Percentiles rank a stretch among this genome's conserved stretches.
phyloP scores from a whole-genome alignment of 1,139 yeast species.

The Sugiyamaella japonica region DNA sequence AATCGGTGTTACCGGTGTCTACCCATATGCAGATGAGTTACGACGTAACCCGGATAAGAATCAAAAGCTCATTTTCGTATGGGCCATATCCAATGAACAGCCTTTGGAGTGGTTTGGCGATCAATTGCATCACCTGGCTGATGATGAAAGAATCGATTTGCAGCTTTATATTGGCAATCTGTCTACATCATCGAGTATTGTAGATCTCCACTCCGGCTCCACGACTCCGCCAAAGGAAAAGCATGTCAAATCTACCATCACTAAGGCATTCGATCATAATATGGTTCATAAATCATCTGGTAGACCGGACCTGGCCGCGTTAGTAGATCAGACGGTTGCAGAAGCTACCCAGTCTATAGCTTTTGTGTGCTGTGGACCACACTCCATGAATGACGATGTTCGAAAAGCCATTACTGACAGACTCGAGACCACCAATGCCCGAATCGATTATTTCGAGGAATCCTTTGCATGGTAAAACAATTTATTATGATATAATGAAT shows the following conservation, averaged over 20 bases:
- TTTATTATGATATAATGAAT: conserved; percentile 7
- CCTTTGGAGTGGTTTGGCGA: conserved; percentile 24
- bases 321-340: conserved; percentile 43
- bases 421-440: conserved; percentile 33
- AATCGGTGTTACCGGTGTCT: conserved; percentile 61
- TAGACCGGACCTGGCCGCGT: conserved; percentile 45
- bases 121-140: conserved; percentile 19
- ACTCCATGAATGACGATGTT: conserved; percentile 43
- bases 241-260: conserved; percentile 1
- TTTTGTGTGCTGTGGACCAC: conserved; percentile 49
- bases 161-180: conserved; percentile 19
- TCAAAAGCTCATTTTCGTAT: conserved; percentile 18
- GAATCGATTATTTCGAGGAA: conserved; percentile 47
- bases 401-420: conserved; percentile 40
- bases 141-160: conserved; percentile 21
- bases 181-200: conserved; percentile 13
- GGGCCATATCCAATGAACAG: conserved; percentile 22
- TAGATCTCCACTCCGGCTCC: neutral
- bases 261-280: conserved; percentile 1
- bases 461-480: conserved; percentile 43
- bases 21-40: conserved; percentile 30
- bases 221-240: conserved; percentile 6
- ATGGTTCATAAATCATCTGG: conserved; percentile 7
- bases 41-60: conserved; percentile 17
- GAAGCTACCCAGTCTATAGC: conserved; percentile 39